These are phyloP conservation scores for Aspergillus arachidicola DNA, from an alignment of 2,329 filamentous ascomycete species.

Conservation along the genomic window DNA sequence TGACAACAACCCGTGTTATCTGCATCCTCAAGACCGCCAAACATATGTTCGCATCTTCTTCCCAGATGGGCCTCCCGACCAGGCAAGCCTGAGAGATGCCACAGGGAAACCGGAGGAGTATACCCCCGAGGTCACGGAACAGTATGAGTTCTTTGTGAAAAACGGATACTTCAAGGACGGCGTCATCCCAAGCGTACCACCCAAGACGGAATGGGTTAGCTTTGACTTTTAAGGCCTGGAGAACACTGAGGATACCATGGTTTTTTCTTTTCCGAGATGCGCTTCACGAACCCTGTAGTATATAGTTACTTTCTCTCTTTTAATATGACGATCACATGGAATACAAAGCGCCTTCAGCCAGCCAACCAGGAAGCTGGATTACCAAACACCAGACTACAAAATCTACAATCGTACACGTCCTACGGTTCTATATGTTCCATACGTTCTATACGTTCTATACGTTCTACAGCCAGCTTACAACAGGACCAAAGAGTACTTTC, in stretches of 20 bases:
- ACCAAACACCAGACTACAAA: background rate
- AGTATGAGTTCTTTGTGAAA: constrained; percentile 66
- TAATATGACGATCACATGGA: background rate
- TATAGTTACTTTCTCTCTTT: constrained; percentile 1
- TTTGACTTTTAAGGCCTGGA: constrained; percentile 67
- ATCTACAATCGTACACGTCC: background rate
- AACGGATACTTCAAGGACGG: constrained; percentile 71
- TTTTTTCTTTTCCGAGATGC: background rate
- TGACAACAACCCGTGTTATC: constrained; percentile 51
- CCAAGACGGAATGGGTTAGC: constrained; percentile 71
- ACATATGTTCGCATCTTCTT: constrained; percentile 71
- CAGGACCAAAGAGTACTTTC: constrained; percentile 20
- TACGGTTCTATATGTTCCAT: background rate
- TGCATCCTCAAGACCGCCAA: constrained; percentile 57
- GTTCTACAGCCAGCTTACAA: background rate
- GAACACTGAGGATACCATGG: background rate
- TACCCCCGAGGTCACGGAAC: constrained; percentile 56
- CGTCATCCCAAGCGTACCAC: constrained; percentile 75
- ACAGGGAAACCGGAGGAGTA: constrained; percentile 58
- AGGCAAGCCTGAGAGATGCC: constrained; percentile 45
- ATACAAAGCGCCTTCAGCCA: background rate
- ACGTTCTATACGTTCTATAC: background rate
- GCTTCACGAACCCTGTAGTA: background rate
- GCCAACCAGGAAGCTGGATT: background rate
- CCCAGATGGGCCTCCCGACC: constrained; percentile 66